Percentiles rank a stretch among this genome's conserved stretches.
These are phyloP conservation scores for Ascochyta fabae DNA, from an alignment of 2,329 filamentous ascomycete species.

Conservation along the genomic window DNA sequence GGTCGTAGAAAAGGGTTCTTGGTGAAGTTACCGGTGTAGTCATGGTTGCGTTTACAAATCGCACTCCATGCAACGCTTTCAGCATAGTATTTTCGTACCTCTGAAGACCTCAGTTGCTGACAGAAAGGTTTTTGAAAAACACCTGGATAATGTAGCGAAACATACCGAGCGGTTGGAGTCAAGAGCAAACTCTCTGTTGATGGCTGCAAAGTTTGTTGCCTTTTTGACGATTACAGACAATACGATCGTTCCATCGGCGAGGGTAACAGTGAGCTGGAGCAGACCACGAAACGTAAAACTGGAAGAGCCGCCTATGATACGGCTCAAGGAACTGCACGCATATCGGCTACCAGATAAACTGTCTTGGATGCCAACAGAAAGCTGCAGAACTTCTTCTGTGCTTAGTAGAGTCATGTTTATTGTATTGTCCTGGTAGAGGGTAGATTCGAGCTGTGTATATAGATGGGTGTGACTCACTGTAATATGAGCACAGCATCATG, in stretches of 20 bases:
- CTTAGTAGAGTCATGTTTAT: neutral
- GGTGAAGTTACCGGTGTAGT: neutral
- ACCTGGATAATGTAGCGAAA: neutral
- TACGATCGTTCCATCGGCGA: neutral
- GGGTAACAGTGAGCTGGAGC: neutral
- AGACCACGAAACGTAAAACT: constrained; percentile 4
- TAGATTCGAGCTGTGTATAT: no score
- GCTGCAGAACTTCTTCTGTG: neutral
- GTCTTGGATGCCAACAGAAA: neutral
- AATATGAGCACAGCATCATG: neutral
- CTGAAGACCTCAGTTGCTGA: neutral
- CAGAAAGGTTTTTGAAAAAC: no score
- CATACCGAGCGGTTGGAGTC: constrained; percentile 3
- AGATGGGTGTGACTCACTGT: neutral
- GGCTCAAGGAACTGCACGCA: neutral
- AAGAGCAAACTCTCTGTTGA: constrained; percentile 2
- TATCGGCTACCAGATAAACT: neutral
- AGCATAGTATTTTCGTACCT: neutral
- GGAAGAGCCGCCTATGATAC: neutral
- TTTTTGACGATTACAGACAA: neutral
- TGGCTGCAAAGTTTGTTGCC: neutral
- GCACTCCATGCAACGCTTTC: neutral
- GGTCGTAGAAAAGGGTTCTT: neutral
- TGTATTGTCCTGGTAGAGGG: no score
- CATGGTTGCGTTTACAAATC: neutral